Conservation (phyloP, 179 eudicot genomes). For the Heliamphora pulchella region DNA sequence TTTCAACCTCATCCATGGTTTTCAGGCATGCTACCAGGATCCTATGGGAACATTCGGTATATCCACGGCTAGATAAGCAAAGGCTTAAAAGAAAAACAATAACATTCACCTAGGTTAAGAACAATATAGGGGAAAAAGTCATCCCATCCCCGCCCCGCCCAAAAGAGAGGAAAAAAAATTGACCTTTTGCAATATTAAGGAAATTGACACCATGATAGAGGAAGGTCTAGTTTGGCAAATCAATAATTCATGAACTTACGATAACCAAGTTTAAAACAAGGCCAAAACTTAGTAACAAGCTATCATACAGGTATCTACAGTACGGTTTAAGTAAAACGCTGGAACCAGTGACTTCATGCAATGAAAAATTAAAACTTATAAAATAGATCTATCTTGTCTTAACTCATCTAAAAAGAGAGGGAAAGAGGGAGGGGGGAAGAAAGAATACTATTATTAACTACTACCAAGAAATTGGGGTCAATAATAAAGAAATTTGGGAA, state of each 20-base stretch:
- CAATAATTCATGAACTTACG: background rate
- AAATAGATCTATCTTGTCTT: too few species aligned
- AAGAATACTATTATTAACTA: background rate
- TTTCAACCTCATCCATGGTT: too few species aligned
- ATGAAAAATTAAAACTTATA: too few species aligned
- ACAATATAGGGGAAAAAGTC: too few species aligned
- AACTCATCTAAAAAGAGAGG: background rate
- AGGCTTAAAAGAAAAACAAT: too few species aligned
- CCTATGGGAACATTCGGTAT: too few species aligned
- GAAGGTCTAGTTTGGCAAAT: background rate
- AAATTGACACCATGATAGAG: background rate
- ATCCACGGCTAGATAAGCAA: too few species aligned
- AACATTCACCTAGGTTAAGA: too few species aligned
- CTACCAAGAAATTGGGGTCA: background rate
- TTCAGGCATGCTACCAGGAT: too few species aligned
- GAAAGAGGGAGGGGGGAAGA: background rate
- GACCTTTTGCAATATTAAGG: background rate
- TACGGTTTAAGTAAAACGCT: background rate
- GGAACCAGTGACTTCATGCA: background rate
- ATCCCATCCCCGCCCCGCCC: too few species aligned
- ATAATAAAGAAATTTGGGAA: too few species aligned
- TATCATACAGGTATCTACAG: background rate
- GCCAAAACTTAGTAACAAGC: background rate
- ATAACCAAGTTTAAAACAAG: background rate
- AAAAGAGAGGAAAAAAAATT: background rate